These are phyloP conservation scores for Candida arabinofermentans DNA, from an alignment of 805 yeast genomes.

Conservation along the genomic window DNA sequence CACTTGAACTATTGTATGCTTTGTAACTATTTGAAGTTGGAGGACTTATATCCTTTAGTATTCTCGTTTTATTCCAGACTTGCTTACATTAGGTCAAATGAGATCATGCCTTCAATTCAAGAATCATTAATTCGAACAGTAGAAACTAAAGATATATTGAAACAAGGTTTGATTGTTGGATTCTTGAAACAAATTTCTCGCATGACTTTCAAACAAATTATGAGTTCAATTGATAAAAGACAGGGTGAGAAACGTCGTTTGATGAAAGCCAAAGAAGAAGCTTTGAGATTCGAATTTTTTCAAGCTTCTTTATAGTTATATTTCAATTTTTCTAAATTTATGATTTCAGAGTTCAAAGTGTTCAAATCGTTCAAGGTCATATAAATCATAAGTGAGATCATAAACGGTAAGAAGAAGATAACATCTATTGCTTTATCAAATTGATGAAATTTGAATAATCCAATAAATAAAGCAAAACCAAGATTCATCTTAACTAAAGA, in stretches of 20 bases:
- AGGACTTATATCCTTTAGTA: slow-evolving; percentile 24
- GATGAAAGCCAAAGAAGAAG: slow-evolving; percentile 4
- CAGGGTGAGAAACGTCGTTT: not conserved
- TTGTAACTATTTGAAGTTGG: slow-evolving; percentile 21
- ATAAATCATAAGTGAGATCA: slow-evolving; percentile 16
- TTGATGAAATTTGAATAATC: slow-evolving; percentile 7
- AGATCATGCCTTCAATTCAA: slow-evolving; percentile 10
- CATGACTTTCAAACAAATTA: slow-evolving; percentile 8
- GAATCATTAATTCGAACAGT: slow-evolving; percentile 16
- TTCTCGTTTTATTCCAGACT: slow-evolving; percentile 26
- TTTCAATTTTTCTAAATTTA: slow-evolving; percentile 19
- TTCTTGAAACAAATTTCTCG: slow-evolving; percentile 19
- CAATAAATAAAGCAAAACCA: slow-evolving; percentile 6
- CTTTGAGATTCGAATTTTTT: slow-evolving; percentile 17
- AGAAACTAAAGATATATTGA: slow-evolving; percentile 13
- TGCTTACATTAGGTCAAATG: slow-evolving; percentile 15
- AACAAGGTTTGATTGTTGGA: slow-evolving; percentile 23
- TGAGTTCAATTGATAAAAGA: slow-evolving; percentile 2
- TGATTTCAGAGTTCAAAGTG: slow-evolving; percentile 16
- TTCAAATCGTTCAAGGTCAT: slow-evolving; percentile 17
- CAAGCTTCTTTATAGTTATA: slow-evolving; percentile 32
- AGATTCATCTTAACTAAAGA: slow-evolving; percentile 2
- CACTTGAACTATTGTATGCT: slow-evolving; percentile 26
- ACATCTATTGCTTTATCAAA: slow-evolving; percentile 14
- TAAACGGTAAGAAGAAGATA: slow-evolving; percentile 25